Conservation (phyloP, 768 basidiomycete genomes). For the Mycena floridula region DNA sequence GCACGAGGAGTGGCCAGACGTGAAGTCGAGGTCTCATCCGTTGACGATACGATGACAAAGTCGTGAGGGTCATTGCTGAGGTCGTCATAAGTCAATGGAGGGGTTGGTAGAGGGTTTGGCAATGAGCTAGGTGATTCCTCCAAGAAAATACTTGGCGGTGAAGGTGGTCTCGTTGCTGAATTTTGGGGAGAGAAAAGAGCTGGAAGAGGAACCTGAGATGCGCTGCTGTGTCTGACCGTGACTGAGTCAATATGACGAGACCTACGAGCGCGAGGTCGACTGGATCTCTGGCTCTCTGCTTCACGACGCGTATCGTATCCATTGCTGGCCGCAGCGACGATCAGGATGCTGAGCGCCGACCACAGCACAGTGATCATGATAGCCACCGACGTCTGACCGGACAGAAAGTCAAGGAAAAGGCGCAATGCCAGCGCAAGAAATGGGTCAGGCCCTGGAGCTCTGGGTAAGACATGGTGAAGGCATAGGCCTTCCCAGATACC, state of each 20-base stretch:
- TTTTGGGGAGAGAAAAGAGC: background rate
- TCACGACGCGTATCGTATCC: conserved; percentile 3
- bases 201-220: background rate
- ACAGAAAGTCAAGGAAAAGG: conserved; percentile 33
- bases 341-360: conserved; percentile 4
- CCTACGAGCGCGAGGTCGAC: background rate
- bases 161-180: background rate
- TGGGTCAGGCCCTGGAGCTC: conserved; percentile 27
- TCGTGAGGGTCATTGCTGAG: no score
- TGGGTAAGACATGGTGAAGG: conserved; percentile 28
- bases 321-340: background rate
- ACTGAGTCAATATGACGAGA: background rate
- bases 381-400: conserved; percentile 23
- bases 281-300: background rate
- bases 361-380: conserved; percentile 8
- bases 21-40: no score
- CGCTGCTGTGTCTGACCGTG: background rate
- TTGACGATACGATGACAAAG: no score
- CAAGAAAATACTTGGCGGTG: background rate
- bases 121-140: no score
- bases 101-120: no score
- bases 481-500: conserved; percentile 40
- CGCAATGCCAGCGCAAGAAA: conserved; percentile 38
- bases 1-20: no score
- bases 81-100: no score